Base-by-base conservation (phyloP, 1,284 basidiomycete species). In the Grifola frondosa region DNA sequence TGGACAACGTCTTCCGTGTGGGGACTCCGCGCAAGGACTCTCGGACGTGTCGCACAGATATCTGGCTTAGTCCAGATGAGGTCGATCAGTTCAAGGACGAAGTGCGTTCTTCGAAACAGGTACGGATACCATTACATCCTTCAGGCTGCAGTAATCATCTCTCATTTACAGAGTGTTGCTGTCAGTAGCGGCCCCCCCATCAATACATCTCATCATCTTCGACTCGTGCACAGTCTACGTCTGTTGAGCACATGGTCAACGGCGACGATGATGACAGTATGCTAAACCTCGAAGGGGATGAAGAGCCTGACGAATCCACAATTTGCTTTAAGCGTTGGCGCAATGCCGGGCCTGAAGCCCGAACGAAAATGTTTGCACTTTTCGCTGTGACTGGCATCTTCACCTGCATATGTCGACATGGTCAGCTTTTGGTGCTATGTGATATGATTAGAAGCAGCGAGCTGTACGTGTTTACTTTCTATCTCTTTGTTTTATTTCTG, bases 401-500 rank as follows among this genome's bases (percentile, higher is more conserved):
- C 44, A 49, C 56, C 0, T 43, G 46, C 9, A 50, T 57, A 0
- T 69, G 66, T 40, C 47, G 56, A 0, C 66, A 69, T 52, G 66
- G 66, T 0, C 42, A 64, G 4, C 46, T 66, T 3, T 43, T 67
- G 7, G 57, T 57, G 52, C 36, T 63, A 0, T 50, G 42, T 13
- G 67, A 69, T 43, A 68, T 71, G 62, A 40, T 69, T 13, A 37
- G 39, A 16, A 64, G 59, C 40, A 62, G 68, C 2, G 66, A 71
- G 43, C 53, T 64, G 64, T 66, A 46, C 37, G 61, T 55, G n/a
- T n/a, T 21, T 15, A 26, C 42, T 8, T 26, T 33, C 11, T 32
- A 30, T 30, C 6, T 24, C 11, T 41, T 9, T n/a, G n/a, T n/a
- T n/a, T n/a, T n/a, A n/a, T n/a, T 3, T 23, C 30, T 29, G 23